Evolutionary conservation across 176 grass and related monocot genomes (phyloP).

Genomic region (Ensete ventricosum): DNA sequence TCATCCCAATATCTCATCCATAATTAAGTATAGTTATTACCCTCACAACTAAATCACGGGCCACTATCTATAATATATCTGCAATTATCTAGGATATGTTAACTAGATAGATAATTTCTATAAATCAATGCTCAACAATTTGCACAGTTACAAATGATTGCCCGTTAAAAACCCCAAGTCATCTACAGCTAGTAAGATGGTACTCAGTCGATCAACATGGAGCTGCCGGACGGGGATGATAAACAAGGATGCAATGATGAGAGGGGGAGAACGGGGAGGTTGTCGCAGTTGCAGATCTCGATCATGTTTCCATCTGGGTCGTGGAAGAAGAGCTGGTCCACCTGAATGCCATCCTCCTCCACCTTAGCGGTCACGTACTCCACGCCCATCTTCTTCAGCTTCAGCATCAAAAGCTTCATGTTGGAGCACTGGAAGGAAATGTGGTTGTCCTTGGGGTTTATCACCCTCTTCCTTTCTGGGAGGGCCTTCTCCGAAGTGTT

Average conservation of each 20-base stretch:
- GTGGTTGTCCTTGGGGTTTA: slow-evolving; percentile 1
- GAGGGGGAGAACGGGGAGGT: not conserved
- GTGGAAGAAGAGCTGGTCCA: not conserved
- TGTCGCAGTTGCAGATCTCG: not conserved
- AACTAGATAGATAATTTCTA: too few species aligned
- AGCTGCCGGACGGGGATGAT: too few species aligned
- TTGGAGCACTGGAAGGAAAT: slow-evolving; percentile 7
- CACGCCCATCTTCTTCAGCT: not conserved
- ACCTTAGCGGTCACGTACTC: not conserved
- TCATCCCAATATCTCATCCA: too few species aligned
- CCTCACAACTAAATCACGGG: too few species aligned
- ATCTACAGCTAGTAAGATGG: too few species aligned
- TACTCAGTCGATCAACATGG: too few species aligned
- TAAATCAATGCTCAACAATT: too few species aligned
- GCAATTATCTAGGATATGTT: too few species aligned
- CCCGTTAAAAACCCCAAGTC: too few species aligned
- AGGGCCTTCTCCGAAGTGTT: not conserved
- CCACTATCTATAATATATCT: too few species aligned
- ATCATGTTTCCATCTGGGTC: not conserved
- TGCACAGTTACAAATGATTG: too few species aligned
- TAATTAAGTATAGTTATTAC: too few species aligned
- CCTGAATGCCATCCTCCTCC: not conserved
- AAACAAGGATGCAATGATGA: not conserved
- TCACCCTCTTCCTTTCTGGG: not conserved
- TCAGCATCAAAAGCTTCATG: not conserved